Conservation (phyloP, 352 stramenopile species). For the Phytophthora sansomeana region DNA sequence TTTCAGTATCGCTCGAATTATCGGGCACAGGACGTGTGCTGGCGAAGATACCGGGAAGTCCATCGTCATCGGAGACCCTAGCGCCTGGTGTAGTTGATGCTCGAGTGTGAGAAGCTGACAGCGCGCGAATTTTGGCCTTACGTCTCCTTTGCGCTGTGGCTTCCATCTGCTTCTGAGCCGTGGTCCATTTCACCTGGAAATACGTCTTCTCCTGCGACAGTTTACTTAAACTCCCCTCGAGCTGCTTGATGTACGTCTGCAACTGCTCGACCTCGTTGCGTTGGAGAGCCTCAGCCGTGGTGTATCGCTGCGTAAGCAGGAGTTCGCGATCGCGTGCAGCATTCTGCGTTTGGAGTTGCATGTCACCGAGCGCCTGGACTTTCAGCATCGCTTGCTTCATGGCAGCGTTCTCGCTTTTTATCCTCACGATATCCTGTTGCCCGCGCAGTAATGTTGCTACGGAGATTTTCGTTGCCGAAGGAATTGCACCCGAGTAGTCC, state of each 20-base stretch:
- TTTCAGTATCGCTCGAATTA: conserved; percentile 43
- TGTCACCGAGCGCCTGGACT: conserved; percentile 67
- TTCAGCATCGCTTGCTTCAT: conserved; percentile 78
- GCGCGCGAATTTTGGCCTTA: conserved; percentile 56
- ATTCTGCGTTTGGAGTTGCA: conserved; percentile 61
- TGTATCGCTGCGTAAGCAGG: conserved; percentile 44
- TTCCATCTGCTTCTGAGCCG: conserved; percentile 55
- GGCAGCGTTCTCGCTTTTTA: conserved; percentile 68
- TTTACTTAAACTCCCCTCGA: conserved; percentile 58
- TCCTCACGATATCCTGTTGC: conserved; percentile 48
- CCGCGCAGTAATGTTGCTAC: conserved; percentile 56
- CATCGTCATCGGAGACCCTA: conserved; percentile 1
- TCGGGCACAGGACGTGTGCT: neutral
- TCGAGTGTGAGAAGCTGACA: conserved; percentile 53
- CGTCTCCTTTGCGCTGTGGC: conserved; percentile 43
- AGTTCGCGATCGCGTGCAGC: conserved; percentile 51
- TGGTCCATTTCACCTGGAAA: conserved; percentile 53
- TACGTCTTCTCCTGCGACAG: conserved; percentile 59
- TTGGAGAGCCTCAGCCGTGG: conserved; percentile 44
- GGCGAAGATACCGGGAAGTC: conserved; percentile 1
- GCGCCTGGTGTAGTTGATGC: neutral
- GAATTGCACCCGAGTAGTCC: conserved; percentile 58
- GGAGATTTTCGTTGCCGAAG: conserved; percentile 60
- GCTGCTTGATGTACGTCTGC: conserved; percentile 53
- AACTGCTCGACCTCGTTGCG: conserved; percentile 56